Percentiles rank a stretch among this genome's conserved stretches.
Evolutionary conservation across 768 basidiomycete species (phyloP).

Genomic region (Naganishia kalamii): DNA sequence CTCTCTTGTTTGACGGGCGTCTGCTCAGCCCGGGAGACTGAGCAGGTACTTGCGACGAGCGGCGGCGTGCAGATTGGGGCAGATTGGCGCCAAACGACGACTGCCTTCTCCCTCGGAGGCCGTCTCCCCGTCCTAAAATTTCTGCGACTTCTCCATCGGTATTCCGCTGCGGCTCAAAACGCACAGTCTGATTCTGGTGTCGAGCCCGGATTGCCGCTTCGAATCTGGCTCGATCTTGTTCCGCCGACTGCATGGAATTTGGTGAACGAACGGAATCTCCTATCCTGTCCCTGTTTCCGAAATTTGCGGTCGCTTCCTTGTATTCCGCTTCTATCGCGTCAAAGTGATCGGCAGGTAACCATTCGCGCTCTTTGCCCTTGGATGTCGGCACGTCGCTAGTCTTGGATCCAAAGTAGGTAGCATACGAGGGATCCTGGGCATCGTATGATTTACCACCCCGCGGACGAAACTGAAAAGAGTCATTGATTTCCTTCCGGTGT

Average conservation of each 20-base stretch:
- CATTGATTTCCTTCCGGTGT: constrained; percentile 1
- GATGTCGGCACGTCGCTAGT: not conserved
- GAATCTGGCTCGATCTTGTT: not conserved
- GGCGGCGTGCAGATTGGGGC: too few relatives aligned
- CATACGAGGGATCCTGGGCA: not conserved
- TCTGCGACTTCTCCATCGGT: not conserved
- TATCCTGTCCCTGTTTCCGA: not conserved
- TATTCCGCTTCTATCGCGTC: not conserved
- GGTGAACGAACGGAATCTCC: not conserved
- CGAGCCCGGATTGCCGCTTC: constrained; percentile 3
- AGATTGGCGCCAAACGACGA: too few relatives aligned
- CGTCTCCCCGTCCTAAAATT: not conserved
- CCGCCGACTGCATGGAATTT: not conserved
- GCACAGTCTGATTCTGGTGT: not conserved
- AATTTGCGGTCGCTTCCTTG: not conserved
- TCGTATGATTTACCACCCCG: not conserved
- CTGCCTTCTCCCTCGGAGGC: not conserved
- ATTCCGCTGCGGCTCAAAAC: not conserved
- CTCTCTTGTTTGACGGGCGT: not conserved
- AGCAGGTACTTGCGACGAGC: not conserved
- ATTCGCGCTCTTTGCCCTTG: not conserved
- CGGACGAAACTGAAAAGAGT: not conserved
- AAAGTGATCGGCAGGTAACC: constrained; percentile 1
- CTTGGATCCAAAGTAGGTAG: not conserved
- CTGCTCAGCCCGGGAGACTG: not conserved